phyloP scores from a whole-genome alignment of 371 early-diverging fungal species.

The Phascolomyces articulosus region DNA sequence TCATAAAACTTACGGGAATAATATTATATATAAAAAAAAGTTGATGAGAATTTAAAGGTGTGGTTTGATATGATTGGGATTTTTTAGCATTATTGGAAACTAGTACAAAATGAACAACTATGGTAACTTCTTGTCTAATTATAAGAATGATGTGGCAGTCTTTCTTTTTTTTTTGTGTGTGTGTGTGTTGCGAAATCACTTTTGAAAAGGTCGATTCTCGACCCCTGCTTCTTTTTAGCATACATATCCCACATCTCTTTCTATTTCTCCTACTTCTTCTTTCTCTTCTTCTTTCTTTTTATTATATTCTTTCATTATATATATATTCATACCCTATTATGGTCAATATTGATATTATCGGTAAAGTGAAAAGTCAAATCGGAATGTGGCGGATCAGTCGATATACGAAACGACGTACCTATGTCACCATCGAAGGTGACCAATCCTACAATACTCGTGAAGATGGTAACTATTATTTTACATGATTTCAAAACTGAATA shows the following conservation, averaged over 20 bases:
- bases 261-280: background rate
- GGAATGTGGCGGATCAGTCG: background rate
- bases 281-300: background rate
- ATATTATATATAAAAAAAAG: no score
- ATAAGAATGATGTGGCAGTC: background rate
- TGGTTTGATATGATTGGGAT: background rate
- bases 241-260: background rate
- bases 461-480: background rate
- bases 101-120: background rate
- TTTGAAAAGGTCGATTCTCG: background rate
- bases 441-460: background rate
- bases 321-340: background rate
- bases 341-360: background rate
- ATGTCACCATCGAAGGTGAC: background rate
- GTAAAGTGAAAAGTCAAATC: constrained; percentile 1
- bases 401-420: constrained; percentile 2
- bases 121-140: background rate
- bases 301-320: background rate
- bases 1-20: no score
- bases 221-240: constrained; percentile 1
- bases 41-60: no score
- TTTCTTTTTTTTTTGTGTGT: background rate
- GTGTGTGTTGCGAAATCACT: no score
- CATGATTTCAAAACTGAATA: background rate
- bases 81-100: background rate